Conservation (phyloP, 306 rosid genomes). For the Benincasa hispida region DNA sequence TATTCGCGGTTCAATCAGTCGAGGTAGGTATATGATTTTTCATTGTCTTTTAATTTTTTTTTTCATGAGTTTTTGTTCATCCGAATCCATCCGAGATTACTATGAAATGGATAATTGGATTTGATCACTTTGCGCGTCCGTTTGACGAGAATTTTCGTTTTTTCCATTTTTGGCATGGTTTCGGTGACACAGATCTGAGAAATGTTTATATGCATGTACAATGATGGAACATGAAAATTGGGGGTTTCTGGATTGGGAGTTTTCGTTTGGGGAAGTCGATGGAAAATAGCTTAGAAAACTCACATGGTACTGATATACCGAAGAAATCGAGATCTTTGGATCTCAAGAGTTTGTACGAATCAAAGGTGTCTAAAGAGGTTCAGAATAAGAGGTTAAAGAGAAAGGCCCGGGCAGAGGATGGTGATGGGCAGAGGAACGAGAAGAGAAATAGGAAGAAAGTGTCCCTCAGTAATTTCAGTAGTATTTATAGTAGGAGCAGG, state of each 20-base stretch:
- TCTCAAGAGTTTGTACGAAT: constrained; percentile 63
- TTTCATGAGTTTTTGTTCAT: constrained; percentile 5
- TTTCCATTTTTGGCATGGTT: constrained; percentile 18
- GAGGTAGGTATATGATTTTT: constrained; percentile 38
- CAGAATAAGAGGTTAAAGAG: constrained; percentile 41
- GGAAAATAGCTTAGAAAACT: constrained; percentile 58
- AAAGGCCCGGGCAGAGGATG: constrained; percentile 24
- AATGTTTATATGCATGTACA: constrained; percentile 31
- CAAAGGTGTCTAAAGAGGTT: constrained; percentile 24
- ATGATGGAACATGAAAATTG: constrained; percentile 72
- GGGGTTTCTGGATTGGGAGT: constrained; percentile 30
- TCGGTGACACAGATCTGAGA: constrained; percentile 61
- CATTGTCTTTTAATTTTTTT: not conserved
- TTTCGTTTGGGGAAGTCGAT: constrained; percentile 48
- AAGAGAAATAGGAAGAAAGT: constrained; percentile 50
- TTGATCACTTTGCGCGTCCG: constrained; percentile 18
- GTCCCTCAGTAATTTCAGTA: constrained; percentile 62
- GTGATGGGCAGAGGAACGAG: constrained; percentile 30
- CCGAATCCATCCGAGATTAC: constrained; percentile 8
- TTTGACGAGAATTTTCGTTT: constrained; percentile 11
- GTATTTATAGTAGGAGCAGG: constrained; percentile 38
- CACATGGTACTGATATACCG: constrained; percentile 49
- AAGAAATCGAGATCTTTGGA: constrained; percentile 78
- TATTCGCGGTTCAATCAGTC: constrained; percentile 13
- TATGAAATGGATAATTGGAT: constrained; percentile 19